Evolutionary conservation across 176 grass and related monocot species (phyloP), one percentile per base, ranked within the genome.

Genomic region (Carex scoparia): DNA sequence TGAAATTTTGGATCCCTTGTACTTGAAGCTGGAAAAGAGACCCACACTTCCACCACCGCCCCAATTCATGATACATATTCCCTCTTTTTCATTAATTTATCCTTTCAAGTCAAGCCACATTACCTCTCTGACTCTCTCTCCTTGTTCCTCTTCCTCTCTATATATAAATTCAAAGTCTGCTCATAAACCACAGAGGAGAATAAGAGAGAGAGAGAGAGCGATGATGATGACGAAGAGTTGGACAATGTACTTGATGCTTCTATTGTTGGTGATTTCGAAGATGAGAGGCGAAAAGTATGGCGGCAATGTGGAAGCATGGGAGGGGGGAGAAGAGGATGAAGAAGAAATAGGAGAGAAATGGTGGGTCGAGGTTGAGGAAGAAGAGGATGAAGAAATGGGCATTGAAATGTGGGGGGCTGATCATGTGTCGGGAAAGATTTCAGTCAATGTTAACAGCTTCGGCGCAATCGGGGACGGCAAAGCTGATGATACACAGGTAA

Each of bases 371-470:
- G 66, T 51, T 54, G 16, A 85, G 56, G 66, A 72, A 6, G 73
- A 83, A 16, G 86, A 81, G 1, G 38, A 56, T 44, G 33, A 85
- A 1, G 69, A 37, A 55, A 67, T 1, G 19, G 33, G 7, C 61
- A 15, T 70, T 55, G 7, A 60, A 54, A 59, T 73, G 88, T 31
- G 61, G 59, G 85, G 51, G 4, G 33, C 18, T 0, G 80, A 46
- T 23, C 23, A 23, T 13, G 69, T 65, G 38, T 79, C 48, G 42
- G 35, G 80, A 42, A 89, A 76, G 87, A 89, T 94, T 68, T 85
- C 91, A 54, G 88, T 98, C 54, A 95, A 89, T 79, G 96, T 95
- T 69, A 88, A 98, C 56, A 90, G 80, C 88, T 98, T 91, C 78
- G 96, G 91, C 14, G 93, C 91, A 0, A 89, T 79, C 3, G 96